These are phyloP conservation scores for Dendrostoma leiphaemia DNA, from an alignment of 2,329 filamentous ascomycete genomes.

Conservation along the genomic window DNA sequence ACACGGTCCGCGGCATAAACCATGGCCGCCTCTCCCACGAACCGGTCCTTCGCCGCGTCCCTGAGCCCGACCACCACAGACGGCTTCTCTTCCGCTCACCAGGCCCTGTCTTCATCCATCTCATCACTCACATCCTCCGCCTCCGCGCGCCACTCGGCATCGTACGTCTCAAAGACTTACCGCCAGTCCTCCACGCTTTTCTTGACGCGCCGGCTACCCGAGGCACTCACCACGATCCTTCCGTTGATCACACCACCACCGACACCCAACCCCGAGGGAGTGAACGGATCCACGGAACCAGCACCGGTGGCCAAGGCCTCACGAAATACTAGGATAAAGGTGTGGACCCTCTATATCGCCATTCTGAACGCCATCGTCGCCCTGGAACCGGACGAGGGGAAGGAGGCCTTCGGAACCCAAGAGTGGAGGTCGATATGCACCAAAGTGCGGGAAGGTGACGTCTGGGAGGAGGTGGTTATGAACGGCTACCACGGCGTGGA, in stretches of 20 bases:
- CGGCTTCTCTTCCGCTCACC: constrained; percentile 48
- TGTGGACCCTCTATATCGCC: constrained; percentile 96
- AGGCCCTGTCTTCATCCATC: constrained; percentile 61
- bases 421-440: constrained; percentile 80
- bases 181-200: constrained; percentile 93
- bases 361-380: constrained; percentile 90
- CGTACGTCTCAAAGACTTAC: constrained; percentile 86
- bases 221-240: constrained; percentile 81
- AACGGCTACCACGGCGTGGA: constrained; percentile 87
- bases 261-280: constrained; percentile 41
- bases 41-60: constrained; percentile 41
- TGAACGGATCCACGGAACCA: constrained; percentile 44
- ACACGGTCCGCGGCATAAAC: neutral
- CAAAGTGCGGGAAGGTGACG: constrained; percentile 81
- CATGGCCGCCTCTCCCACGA: constrained; percentile 18
- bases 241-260: constrained; percentile 69
- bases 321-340: constrained; percentile 82
- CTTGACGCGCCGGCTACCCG: constrained; percentile 87
- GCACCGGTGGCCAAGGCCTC: constrained; percentile 80
- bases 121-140: constrained; percentile 65
- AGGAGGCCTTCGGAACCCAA: constrained; percentile 78
- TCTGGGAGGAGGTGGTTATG: constrained; percentile 93
- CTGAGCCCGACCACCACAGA: constrained; percentile 45
- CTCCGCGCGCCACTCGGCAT: constrained; percentile 59
- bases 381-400: constrained; percentile 85